Evolutionary conservation across 2,329 filamentous ascomycete species (phyloP).

Genomic region (Botrytis medusae): DNA sequence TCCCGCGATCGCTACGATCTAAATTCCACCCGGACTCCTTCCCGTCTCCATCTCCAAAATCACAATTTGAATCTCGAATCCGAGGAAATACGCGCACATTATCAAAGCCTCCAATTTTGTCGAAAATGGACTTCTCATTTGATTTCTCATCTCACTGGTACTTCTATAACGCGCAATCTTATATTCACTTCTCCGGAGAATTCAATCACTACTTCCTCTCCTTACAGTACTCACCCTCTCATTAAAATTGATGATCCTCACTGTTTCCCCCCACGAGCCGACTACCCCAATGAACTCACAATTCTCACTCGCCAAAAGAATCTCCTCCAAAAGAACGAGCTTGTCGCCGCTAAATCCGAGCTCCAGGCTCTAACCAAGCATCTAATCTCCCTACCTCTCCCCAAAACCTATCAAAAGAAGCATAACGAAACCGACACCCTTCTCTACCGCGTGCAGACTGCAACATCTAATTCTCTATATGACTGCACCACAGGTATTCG

Average conservation of each 20-base stretch:
- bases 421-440: neutral
- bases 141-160: neutral
- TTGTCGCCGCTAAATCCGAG: neutral
- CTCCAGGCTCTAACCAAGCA: neutral
- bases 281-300: neutral
- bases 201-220: too few relatives aligned
- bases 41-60: neutral
- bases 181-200: neutral
- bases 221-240: neutral
- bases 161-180: neutral
- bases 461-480: neutral
- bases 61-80: too few relatives aligned
- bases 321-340: neutral
- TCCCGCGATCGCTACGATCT: neutral
- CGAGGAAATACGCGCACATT: neutral
- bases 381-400: neutral
- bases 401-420: fast-evolving
- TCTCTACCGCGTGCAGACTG: neutral
- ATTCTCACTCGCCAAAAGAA: neutral
- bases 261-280: neutral
- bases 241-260: too few relatives aligned
- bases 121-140: conserved; percentile 13
- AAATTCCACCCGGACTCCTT: neutral
- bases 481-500: neutral
- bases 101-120: neutral